These are phyloP conservation scores for Endoconidiophora polonica DNA, from an alignment of 2,329 filamentous ascomycete genomes.

Conservation along the genomic window DNA sequence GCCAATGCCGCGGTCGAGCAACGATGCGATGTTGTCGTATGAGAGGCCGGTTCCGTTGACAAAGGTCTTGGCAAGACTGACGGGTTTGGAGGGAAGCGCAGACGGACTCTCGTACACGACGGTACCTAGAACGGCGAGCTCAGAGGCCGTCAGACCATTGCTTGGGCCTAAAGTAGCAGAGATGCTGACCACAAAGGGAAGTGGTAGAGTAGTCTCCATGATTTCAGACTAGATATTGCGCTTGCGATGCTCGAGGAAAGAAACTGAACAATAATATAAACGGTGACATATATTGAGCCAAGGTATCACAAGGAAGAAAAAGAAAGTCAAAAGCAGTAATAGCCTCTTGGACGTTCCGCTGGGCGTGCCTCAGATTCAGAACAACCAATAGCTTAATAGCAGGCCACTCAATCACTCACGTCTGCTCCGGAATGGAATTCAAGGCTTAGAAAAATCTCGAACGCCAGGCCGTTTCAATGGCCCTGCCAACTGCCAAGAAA, in stretches of 20 bases:
- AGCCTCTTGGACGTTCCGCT: not conserved
- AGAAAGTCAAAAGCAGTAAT: constrained; percentile 6
- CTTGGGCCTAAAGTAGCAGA: constrained; percentile 28
- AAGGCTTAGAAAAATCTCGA: not conserved
- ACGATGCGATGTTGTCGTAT: constrained; percentile 51
- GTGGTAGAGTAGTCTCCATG: constrained; percentile 48
- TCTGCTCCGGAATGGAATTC: not conserved
- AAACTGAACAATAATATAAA: not conserved
- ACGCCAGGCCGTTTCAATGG: too few relatives aligned
- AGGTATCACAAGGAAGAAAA: constrained; percentile 7
- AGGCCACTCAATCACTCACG: too few relatives aligned
- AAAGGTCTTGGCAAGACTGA: constrained; percentile 43
- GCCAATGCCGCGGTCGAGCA: constrained; percentile 71
- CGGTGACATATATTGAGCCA: not conserved
- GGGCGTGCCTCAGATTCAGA: not conserved
- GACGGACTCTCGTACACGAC: constrained; percentile 30
- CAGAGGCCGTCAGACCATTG: constrained; percentile 37
- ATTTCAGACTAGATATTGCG: constrained; percentile 7
- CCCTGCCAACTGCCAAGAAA: not conserved
- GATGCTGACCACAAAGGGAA: constrained; percentile 46
- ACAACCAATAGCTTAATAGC: not conserved
- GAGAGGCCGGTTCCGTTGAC: constrained; percentile 59
- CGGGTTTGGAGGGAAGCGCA: constrained; percentile 26
- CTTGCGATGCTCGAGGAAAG: not conserved
- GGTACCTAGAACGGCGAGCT: constrained; percentile 41